Conservation (phyloP, 2,329 filamentous ascomycete species). For the Parastagonospora nodorum region DNA sequence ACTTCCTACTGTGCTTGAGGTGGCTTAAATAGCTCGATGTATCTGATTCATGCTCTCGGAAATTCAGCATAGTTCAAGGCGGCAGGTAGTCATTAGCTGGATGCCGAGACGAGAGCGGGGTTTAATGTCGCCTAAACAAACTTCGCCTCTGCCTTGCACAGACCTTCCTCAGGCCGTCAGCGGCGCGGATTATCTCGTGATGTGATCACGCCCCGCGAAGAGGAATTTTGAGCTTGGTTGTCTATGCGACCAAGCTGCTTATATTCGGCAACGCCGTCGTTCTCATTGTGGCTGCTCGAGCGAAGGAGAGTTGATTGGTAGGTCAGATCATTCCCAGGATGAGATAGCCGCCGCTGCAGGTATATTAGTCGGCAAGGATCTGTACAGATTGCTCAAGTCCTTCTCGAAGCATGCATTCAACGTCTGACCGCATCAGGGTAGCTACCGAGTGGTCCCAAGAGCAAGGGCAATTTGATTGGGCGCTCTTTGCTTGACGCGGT, state of each 20-base stretch:
- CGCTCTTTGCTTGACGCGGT: background rate
- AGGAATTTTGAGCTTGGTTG: background rate
- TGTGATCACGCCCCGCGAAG: background rate
- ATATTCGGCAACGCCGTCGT: background rate
- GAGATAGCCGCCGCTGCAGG: slow-evolving; percentile 10
- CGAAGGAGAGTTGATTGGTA: background rate
- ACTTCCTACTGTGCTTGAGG: background rate
- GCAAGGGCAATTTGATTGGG: background rate
- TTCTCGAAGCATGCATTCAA: slow-evolving; percentile 3
- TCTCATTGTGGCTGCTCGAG: background rate
- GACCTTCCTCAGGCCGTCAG: background rate
- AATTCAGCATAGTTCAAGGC: background rate
- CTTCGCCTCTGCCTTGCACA: background rate
- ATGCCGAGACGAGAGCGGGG: slow-evolving; percentile 5
- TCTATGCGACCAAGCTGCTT: background rate
- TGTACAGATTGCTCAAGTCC: background rate
- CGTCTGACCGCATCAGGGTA: background rate
- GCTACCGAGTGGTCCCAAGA: background rate
- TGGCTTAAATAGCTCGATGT: background rate
- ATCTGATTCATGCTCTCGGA: background rate
- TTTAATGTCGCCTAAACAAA: background rate
- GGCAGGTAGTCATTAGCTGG: background rate
- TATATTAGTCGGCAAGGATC: slow-evolving; percentile 9
- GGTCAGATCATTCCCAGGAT: background rate
- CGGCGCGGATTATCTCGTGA: background rate